Percentiles rank a stretch among this genome's conserved stretches.
phyloP scores from a whole-genome alignment of 148 eudicot species.

The Bassia scoparia region DNA sequence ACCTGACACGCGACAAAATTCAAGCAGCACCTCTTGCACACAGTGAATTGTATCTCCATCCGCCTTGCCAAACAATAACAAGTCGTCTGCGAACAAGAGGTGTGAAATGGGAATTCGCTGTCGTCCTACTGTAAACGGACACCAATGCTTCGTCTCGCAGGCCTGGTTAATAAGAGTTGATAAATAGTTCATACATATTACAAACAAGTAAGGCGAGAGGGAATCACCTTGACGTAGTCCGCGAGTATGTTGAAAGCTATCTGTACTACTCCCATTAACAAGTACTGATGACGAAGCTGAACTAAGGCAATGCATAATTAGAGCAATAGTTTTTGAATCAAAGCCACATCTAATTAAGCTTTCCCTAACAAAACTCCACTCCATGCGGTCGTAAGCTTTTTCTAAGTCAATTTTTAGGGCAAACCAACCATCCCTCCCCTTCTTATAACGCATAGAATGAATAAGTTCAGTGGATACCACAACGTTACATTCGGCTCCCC shows the following conservation, averaged over 20 bases:
- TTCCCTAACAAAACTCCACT: background rate
- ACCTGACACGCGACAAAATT: background rate
- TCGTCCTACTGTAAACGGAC: background rate
- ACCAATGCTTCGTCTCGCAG: background rate
- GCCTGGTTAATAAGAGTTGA: background rate
- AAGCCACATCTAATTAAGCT: too few relatives aligned
- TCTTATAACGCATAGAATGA: background rate
- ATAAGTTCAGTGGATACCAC: background rate
- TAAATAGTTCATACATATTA: background rate
- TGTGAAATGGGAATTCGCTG: background rate
- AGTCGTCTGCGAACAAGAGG: background rate
- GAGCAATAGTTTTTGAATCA: too few relatives aligned
- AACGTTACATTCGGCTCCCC: background rate
- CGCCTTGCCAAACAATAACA: background rate
- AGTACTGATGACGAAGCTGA: too few relatives aligned
- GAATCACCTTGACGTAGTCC: background rate
- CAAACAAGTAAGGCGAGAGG: background rate
- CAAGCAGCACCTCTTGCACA: background rate
- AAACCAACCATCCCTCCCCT: background rate
- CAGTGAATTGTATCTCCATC: background rate
- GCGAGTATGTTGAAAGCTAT: too few relatives aligned
- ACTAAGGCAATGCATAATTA: too few relatives aligned
- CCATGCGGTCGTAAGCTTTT: slow-evolving; percentile 4
- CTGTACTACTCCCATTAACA: too few relatives aligned
- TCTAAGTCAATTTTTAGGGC: background rate